These are phyloP conservation scores for Parsonsia alboflavescens DNA, from an alignment of 257 asterid species.

Conservation along the genomic window DNA sequence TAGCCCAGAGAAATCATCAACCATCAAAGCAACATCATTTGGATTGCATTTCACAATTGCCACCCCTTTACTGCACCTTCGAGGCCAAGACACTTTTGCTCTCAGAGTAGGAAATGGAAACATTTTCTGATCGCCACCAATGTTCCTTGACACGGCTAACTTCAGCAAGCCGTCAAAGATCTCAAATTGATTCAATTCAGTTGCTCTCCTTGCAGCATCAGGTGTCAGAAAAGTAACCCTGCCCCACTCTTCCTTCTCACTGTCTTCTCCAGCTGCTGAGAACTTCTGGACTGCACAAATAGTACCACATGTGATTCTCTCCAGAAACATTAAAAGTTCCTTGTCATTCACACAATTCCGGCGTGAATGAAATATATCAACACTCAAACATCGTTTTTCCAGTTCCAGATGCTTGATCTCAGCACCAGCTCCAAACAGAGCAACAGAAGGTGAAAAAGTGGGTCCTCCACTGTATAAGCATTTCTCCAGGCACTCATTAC, in stretches of 20 bases:
- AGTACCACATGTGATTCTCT: conserved; percentile 43
- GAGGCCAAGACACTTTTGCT: conserved; percentile 88
- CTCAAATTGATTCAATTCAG: conserved; percentile 34
- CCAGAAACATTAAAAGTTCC: conserved; percentile 60
- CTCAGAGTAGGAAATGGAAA: conserved; percentile 44
- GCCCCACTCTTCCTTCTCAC: conserved; percentile 68
- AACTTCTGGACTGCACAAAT: conserved; percentile 58
- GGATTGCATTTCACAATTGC: conserved; percentile 61
- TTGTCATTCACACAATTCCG: conserved; percentile 47
- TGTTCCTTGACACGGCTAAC: conserved; percentile 51
- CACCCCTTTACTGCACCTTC: conserved; percentile 73
- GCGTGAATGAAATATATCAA: conserved; percentile 58
- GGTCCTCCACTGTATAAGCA: conserved; percentile 58
- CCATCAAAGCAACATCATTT: conserved; percentile 46
- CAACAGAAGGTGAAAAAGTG: conserved; percentile 46
- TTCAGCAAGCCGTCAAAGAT: conserved; percentile 52
- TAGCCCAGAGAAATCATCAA: conserved; percentile 45
- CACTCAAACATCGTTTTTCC: conserved; percentile 67
- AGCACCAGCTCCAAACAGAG: conserved; percentile 94
- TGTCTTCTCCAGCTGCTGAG: conserved; percentile 32
- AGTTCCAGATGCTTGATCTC: conserved; percentile 86
- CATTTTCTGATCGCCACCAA: conserved; percentile 42
- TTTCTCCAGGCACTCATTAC: conserved; percentile 72
- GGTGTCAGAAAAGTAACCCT: conserved; percentile 80
- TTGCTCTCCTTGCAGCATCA: conserved; percentile 66